These are phyloP conservation scores for Curvularia spicifera DNA, from an alignment of 2,329 filamentous ascomycete species.

Conservation along the genomic window DNA sequence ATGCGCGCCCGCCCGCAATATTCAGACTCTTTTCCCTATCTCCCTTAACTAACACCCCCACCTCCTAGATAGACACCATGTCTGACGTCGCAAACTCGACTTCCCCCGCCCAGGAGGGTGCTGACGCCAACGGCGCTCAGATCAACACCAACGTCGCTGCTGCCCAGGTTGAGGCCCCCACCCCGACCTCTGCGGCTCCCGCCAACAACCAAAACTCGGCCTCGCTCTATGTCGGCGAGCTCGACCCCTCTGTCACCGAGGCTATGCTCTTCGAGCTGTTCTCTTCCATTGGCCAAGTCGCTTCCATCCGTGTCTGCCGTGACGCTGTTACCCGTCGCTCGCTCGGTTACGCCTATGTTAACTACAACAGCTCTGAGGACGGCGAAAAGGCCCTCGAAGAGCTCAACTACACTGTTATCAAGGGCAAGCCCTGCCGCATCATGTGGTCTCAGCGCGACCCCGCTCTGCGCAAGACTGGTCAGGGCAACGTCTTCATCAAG, in stretches of 20 bases:
- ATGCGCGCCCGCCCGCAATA: conserved; percentile 40
- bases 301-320: conserved; percentile 99
- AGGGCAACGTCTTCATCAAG: conserved; percentile 99
- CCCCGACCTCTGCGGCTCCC: conserved; percentile 72
- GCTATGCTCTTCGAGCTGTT: conserved; percentile 99
- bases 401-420: conserved; percentile 99
- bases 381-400: conserved; percentile 99
- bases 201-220: conserved; percentile 86
- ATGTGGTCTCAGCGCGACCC: conserved; percentile 99
- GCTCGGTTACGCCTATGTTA: conserved; percentile 98
- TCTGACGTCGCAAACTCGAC: conserved; percentile 56
- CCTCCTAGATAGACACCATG: conserved; percentile 42
- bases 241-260: conserved; percentile 96
- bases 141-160: conserved; percentile 77
- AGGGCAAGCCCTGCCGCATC: conserved; percentile 98
- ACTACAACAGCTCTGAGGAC: conserved; percentile 97
- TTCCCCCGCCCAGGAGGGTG: conserved; percentile 70
- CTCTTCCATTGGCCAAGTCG: conserved; percentile 98
- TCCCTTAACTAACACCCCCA: conserved; percentile 28
- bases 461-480: conserved; percentile 97
- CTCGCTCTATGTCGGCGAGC: conserved; percentile 98
- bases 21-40: conserved; percentile 1
- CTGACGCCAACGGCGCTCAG: conserved; percentile 66
- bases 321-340: conserved; percentile 98
- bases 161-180: conserved; percentile 70